Evolutionary conservation across 1,139 yeast genomes (phyloP), one percentile per base, ranked within the genome.

Genomic region (Candida labiduridarum): DNA sequence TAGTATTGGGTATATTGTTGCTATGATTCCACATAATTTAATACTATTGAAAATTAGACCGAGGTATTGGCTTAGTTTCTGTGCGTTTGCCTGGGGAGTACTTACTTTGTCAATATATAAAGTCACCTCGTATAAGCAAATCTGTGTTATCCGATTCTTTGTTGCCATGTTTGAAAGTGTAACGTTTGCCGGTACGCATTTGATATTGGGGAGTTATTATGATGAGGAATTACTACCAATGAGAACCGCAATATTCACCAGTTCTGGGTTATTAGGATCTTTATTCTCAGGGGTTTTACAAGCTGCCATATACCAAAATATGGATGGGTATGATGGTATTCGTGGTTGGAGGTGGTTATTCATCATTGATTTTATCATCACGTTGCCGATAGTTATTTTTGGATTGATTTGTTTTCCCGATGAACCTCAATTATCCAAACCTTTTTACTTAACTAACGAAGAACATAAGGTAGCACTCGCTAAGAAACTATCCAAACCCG

Each of bases 221-320:
- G 49, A 49, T 41, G 50, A 46, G 27, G 45, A 49, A 14, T 46
- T 51, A 15, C 39, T 51, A 22, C 47, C 53, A 16, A 43, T 50
- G 22, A 46, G 69, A 46, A 68, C 80, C 31, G 84, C 84, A 3
- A 67, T 80, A 9, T 82, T 80, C 60, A 79, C 84, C 0, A 68
- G 78, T 42, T 72, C 83, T 31, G 85, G 85, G 4, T 79, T 86
- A 59, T 72, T 87, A 53, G 88, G 92, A n/a, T 91, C 94, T 63
- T 95, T 92, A 6, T 87, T 88, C 67, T 87, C 89, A 47, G 95
- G 95, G 51, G 81, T 89, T 44, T 79, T 89, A 54, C 77, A 76
- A 40, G 77, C 73, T 18, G 75, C 76, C 29, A 73, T 74, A 49
- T 64, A 73, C 43, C 63, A 71, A 46, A 64, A 63, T 52, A 66